Conservation (phyloP, 805 yeast species). For the Isabelozyma heimii region DNA sequence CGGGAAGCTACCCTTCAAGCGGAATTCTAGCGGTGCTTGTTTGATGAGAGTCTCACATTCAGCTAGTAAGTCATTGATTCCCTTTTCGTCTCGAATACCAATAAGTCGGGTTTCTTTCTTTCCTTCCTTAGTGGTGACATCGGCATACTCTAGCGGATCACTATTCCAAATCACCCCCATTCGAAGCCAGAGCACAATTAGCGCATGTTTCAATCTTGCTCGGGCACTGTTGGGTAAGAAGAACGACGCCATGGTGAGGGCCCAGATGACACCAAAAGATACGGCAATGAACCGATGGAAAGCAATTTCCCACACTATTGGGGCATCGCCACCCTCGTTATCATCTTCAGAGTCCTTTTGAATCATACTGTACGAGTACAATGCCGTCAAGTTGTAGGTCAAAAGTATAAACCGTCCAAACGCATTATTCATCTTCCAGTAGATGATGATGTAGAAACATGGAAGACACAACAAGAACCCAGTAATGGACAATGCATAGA, state of each 20-base stretch:
- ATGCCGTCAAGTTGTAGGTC: slow-evolving; percentile 74
- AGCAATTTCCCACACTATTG: slow-evolving; percentile 71
- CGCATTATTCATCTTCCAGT: slow-evolving; percentile 63
- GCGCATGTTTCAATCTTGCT: slow-evolving; percentile 58
- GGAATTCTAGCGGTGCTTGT: slow-evolving; percentile 73
- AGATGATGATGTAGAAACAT: slow-evolving; percentile 57
- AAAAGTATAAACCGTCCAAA: slow-evolving; percentile 69
- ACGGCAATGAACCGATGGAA: slow-evolving; percentile 76
- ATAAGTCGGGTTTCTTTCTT: slow-evolving; percentile 19
- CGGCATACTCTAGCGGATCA: slow-evolving; percentile 59
- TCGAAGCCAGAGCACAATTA: slow-evolving; percentile 71
- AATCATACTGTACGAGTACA: slow-evolving; percentile 70
- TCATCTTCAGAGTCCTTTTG: slow-evolving; percentile 54
- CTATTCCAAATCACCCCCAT: slow-evolving; percentile 80
- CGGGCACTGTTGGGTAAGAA: slow-evolving; percentile 78
- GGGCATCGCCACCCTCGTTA: slow-evolving; percentile 68
- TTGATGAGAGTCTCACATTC: slow-evolving; percentile 59
- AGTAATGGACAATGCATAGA: slow-evolving; percentile 45
- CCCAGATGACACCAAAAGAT: slow-evolving; percentile 73
- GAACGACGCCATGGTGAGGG: slow-evolving; percentile 61
- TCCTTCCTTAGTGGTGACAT: slow-evolving; percentile 16
- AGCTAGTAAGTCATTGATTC: slow-evolving; percentile 51
- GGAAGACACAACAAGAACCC: slow-evolving; percentile 50
- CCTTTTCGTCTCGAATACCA: slow-evolving; percentile 47
- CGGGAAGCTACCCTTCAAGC: slow-evolving; percentile 75